Evolutionary conservation across 768 basidiomycete genomes (phyloP).

Genomic region (Mycena vitilis): DNA sequence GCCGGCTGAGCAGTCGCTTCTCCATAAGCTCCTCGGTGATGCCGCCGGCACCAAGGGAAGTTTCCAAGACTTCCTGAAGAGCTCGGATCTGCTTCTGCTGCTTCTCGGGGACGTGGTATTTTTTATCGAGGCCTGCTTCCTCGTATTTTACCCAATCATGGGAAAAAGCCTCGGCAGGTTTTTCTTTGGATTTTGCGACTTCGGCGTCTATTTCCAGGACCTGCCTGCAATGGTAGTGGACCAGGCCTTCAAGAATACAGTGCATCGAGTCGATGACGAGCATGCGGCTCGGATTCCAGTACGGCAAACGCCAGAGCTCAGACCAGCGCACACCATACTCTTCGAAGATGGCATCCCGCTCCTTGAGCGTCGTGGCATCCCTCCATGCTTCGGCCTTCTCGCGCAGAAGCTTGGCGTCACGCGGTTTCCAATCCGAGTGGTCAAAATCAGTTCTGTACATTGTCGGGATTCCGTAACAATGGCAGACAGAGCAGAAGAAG

Average conservation of each 20-base stretch:
- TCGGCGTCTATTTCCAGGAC: constrained; percentile 33
- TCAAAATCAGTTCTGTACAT: constrained; percentile 29
- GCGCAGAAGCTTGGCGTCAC: constrained; percentile 22
- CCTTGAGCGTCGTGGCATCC: constrained; percentile 21
- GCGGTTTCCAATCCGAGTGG: constrained; percentile 21
- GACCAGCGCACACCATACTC: constrained; percentile 40
- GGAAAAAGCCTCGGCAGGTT: not conserved
- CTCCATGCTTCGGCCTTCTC: constrained; percentile 29
- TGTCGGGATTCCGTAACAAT: constrained; percentile 26
- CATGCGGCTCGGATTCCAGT: constrained; percentile 42
- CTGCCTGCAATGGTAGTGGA: constrained; percentile 33
- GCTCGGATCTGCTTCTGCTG: not conserved
- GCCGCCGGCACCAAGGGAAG: not conserved
- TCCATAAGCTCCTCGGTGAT: not conserved
- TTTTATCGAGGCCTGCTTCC: not conserved
- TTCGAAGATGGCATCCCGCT: constrained; percentile 33
- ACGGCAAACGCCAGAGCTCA: constrained; percentile 40
- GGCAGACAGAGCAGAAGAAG: constrained; percentile 43
- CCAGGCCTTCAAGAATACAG: constrained; percentile 38
- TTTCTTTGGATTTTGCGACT: not conserved
- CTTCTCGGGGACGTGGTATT: not conserved
- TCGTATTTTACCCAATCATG: not conserved
- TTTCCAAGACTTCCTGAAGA: not conserved
- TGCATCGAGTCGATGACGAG: constrained; percentile 48
- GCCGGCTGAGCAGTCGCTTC: not conserved